Evolutionary conservation across 2,329 filamentous ascomycete species (phyloP).

Genomic region (Fusarium chlamydosporum): DNA sequence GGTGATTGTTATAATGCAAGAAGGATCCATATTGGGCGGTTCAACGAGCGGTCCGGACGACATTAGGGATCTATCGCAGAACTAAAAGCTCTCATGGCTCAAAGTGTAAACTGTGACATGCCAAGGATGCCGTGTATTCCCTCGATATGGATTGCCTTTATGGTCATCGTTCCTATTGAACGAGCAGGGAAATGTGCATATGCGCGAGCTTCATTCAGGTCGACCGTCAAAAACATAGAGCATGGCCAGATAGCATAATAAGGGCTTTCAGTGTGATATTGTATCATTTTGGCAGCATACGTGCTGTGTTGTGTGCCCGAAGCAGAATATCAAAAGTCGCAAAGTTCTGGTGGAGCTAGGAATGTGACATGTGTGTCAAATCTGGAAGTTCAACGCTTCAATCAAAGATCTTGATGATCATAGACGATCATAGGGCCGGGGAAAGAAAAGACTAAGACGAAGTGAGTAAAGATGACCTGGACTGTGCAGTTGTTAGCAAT

Average conservation of each 20-base stretch:
- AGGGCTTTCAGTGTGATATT: too few species aligned
- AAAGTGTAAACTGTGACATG: not conserved
- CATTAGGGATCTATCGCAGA: not conserved
- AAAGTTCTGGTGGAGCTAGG: not conserved
- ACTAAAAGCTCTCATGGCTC: not conserved
- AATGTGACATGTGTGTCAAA: not conserved
- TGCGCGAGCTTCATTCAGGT: not conserved
- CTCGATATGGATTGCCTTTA: not conserved
- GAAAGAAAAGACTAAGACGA: not conserved
- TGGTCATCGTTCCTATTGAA: not conserved
- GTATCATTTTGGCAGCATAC: not conserved
- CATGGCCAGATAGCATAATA: not conserved
- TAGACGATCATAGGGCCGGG: constrained; percentile 9
- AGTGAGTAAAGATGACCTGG: not conserved
- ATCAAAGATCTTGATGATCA: constrained; percentile 6
- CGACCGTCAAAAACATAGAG: not conserved
- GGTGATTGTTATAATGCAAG: too few species aligned
- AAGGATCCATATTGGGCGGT: too few species aligned
- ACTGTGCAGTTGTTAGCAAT: not conserved
- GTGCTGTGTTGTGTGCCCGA: too few species aligned
- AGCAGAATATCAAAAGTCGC: not conserved
- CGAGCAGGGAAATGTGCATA: not conserved
- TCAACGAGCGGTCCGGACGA: too few species aligned
- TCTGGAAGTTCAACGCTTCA: not conserved
- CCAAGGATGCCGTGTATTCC: not conserved